phyloP scores from a whole-genome alignment of 805 yeast genomes.

The Wickerhamomyces pijperi region DNA sequence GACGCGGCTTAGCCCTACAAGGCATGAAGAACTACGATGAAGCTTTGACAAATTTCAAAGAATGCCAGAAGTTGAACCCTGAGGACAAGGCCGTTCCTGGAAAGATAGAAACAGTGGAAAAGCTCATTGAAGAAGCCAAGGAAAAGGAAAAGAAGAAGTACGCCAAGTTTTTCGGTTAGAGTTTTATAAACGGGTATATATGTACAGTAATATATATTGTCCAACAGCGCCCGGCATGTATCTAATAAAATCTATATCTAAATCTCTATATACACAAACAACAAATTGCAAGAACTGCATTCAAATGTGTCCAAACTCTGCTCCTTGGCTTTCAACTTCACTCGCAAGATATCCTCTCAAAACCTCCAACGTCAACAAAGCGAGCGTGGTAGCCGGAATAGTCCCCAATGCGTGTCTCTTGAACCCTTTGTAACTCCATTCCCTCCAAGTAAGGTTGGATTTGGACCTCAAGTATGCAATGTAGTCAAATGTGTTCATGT shows the following conservation, averaged over 20 bases:
- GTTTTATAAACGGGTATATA: no score
- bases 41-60: constrained; percentile 35
- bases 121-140: constrained; percentile 29
- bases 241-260: neutral
- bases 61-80: constrained; percentile 33
- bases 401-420: constrained; percentile 58
- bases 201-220: no score
- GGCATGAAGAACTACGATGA: constrained; percentile 34
- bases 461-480: constrained; percentile 41
- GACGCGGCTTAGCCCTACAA: constrained; percentile 38
- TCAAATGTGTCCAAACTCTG: no score
- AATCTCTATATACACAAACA: neutral
- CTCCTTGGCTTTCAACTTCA: constrained; percentile 7
- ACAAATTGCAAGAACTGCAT: neutral
- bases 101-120: constrained; percentile 32
- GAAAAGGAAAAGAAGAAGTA: constrained; percentile 41
- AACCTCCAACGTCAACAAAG: constrained; percentile 74
- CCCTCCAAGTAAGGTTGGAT: constrained; percentile 44
- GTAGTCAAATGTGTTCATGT: constrained; percentile 62
- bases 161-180: constrained; percentile 46
- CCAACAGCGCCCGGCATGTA: no score
- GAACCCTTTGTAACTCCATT: constrained; percentile 74
- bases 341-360: constrained; percentile 37
- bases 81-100: constrained; percentile 36
- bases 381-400: constrained; percentile 84